phyloP scores from a whole-genome alignment of 2,329 filamentous ascomycete species.

The Aspergillus brunneoviolaceus region DNA sequence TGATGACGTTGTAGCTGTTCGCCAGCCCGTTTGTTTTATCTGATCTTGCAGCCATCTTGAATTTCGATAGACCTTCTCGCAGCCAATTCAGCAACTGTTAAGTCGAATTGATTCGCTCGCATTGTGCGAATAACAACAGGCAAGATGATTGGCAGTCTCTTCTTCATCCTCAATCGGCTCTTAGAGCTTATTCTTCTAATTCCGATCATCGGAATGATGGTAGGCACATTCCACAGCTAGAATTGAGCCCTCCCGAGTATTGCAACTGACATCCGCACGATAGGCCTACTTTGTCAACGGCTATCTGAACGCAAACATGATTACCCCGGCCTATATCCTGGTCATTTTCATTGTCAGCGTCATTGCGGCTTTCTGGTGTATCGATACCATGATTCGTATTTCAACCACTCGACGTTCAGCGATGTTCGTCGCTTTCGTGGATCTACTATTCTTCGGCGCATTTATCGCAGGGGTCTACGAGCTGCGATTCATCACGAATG shows the following conservation, averaged over 20 bases:
- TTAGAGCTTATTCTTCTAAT: conserved; percentile 63
- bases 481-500: conserved; percentile 56
- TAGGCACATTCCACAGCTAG: conserved; percentile 27
- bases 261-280: neutral
- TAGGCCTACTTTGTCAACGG: conserved; percentile 61
- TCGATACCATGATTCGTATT: conserved; percentile 62
- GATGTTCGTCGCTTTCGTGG: conserved; percentile 60
- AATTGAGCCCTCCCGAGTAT: neutral
- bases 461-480: conserved; percentile 62
- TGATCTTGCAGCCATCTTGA: neutral
- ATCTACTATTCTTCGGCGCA: conserved; percentile 62
- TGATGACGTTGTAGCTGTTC: conserved; percentile 4
- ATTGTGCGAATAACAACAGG: conserved; percentile 8
- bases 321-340: conserved; percentile 61
- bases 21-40: neutral
- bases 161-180: conserved; percentile 63
- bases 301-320: conserved; percentile 56
- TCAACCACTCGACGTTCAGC: conserved; percentile 59
- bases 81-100: neutral
- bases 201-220: conserved; percentile 63
- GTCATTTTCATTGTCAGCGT: conserved; percentile 65
- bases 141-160: conserved; percentile 54
- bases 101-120: neutral
- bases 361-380: conserved; percentile 60
- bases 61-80: neutral